phyloP scores from a whole-genome alignment of 1,139 yeast species.

The Blastobotrys elegans region DNA sequence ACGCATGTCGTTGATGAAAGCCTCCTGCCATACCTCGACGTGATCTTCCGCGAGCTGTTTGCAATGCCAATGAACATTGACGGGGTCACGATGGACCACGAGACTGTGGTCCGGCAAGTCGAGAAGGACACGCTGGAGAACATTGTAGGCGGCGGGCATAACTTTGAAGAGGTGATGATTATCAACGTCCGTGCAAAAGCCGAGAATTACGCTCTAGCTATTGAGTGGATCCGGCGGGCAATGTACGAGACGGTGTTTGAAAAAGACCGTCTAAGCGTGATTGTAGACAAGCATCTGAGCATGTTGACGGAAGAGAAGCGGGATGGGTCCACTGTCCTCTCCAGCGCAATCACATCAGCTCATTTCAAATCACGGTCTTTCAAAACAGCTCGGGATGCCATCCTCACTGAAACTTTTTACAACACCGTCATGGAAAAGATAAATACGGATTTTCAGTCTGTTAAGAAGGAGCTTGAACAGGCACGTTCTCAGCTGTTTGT shows the following conservation, averaged over 20 bases:
- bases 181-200: conserved; percentile 59
- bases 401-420: conserved; percentile 57
- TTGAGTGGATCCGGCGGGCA: conserved; percentile 69
- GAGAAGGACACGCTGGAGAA: conserved; percentile 62
- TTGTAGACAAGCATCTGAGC: conserved; percentile 69
- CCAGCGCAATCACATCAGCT: conserved; percentile 53
- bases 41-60: conserved; percentile 59
- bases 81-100: conserved; percentile 59
- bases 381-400: conserved; percentile 60
- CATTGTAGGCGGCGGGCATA: conserved; percentile 46
- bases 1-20: conserved; percentile 54
- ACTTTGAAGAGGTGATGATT: conserved; percentile 59
- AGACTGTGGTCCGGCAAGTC: conserved; percentile 65
- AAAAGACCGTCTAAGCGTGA: conserved; percentile 60
- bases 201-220: conserved; percentile 59
- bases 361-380: conserved; percentile 56
- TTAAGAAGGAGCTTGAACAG: conserved; percentile 51
- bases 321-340: conserved; percentile 67
- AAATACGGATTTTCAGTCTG: conserved; percentile 45
- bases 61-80: conserved; percentile 64
- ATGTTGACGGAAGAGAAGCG: conserved; percentile 77
- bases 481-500: conserved; percentile 56
- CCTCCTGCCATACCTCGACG: conserved; percentile 59
- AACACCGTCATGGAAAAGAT: conserved; percentile 37
- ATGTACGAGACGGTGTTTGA: conserved; percentile 68